Evolutionary conservation across 805 yeast genomes (phyloP), one percentile per base, ranked within the genome.

Genomic region (Candida michaelii): DNA sequence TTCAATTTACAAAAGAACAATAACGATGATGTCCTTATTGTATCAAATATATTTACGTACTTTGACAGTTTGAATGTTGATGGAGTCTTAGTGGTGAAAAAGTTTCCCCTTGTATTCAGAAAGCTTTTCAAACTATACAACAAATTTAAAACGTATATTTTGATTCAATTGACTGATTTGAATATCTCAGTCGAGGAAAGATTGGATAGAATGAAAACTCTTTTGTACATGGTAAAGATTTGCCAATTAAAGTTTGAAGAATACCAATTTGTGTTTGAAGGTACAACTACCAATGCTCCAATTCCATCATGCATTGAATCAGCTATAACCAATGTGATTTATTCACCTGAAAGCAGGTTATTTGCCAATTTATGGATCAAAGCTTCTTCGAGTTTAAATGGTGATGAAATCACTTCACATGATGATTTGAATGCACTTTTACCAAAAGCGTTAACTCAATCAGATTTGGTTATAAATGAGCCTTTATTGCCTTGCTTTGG

Each of bases 231-330:
- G 66, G 61, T 85, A 24, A 83, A 85, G 30, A 75, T 85, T 25
- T 66, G 80, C 29, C 74, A 86, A 43, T 62, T 83, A 51, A 80
- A 87, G 56, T 89, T 89, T 90, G 52, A 55, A 35, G 70, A 62
- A n/a, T 61, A 58, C 31, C 71, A 60, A 39, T 66, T 71, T 45
- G 65, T 65, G 1, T 65, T 65, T 41, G 74, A 73, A 30, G 69
- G 73, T 3, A 18, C 23, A 21, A 21, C 8, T 21, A 5, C 25
- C 8, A 16, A 14, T 13, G 59, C 54, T 4, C 51, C 55, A 15
- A 57, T 90, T 14, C 97, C 97, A 3, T 85, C 96, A 1, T 83
- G 89, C 58, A 72, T 91, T 42, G 98, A 91, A 60, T 73, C 89
- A 2, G 87, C 93, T 11, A 68, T 90, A 27, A 70, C 77, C 0